Percentiles rank a stretch among this genome's conserved stretches.
Evolutionary conservation across 2,329 filamentous ascomycete genomes (phyloP).

Genomic region (Aaosphaeria pasadenensis): DNA sequence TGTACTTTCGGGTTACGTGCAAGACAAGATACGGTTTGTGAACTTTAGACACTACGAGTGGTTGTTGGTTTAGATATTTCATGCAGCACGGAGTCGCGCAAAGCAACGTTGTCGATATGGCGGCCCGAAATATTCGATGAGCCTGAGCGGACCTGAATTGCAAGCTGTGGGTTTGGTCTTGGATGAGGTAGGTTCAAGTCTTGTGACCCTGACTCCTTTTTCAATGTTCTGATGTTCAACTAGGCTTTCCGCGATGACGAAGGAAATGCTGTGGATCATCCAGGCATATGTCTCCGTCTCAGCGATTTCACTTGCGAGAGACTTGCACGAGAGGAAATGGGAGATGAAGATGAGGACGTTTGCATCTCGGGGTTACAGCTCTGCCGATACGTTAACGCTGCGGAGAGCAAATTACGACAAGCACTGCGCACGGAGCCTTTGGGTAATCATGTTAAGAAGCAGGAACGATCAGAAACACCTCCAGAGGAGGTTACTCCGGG

Average conservation of each 20-base stretch:
- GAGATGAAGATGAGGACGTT: slow-evolving; percentile 6
- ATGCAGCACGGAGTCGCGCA: no score
- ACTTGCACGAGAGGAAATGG: slow-evolving; percentile 8
- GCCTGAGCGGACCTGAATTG: no score
- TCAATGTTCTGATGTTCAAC: background rate
- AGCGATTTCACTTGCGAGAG: slow-evolving; percentile 14
- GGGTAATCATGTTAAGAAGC: slow-evolving; percentile 13
- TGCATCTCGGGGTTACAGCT: slow-evolving; percentile 8
- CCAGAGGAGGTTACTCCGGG: slow-evolving; percentile 9
- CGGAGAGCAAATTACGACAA: slow-evolving; percentile 7
- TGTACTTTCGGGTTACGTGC: slow-evolving; percentile 10
- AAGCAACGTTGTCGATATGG: no score
- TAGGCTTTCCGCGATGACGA: slow-evolving; percentile 23
- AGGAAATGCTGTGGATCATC: slow-evolving; percentile 11
- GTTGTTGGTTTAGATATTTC: no score
- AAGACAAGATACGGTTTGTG: slow-evolving; percentile 13
- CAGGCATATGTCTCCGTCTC: slow-evolving; percentile 11
- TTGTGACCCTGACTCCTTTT: no score
- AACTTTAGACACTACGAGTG: no score
- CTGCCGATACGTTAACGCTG: slow-evolving; percentile 10
- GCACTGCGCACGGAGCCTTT: slow-evolving; percentile 10
- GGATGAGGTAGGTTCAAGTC: no score
- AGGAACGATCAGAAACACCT: slow-evolving; percentile 14
- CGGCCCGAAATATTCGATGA: no score
- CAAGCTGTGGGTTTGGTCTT: no score